phyloP scores from a whole-genome alignment of 1,284 basidiomycete genomes.

The Boletus mariae region DNA sequence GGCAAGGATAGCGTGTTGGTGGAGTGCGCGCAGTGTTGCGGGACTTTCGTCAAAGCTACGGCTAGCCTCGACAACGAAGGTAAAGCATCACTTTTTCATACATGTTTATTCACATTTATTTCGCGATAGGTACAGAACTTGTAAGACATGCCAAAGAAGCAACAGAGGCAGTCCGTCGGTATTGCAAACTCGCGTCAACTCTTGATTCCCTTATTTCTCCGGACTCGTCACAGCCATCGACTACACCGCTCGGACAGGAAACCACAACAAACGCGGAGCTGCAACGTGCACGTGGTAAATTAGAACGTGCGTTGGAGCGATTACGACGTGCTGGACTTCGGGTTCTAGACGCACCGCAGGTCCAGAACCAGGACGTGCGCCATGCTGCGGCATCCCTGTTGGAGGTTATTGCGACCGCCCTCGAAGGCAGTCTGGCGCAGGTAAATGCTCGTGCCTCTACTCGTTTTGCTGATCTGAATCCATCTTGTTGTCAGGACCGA shows the following conservation, averaged over 20 bases:
- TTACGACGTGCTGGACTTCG: conserved; percentile 49
- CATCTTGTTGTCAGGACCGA: conserved; percentile 22
- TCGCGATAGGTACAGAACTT: conserved; percentile 20
- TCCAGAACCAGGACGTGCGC: conserved; percentile 11
- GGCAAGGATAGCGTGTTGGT: conserved; percentile 24
- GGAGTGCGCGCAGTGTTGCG: conserved; percentile 40
- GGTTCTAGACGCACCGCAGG: conserved; percentile 37
- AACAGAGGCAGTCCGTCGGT: conserved; percentile 13
- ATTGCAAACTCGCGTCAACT: conserved; percentile 13
- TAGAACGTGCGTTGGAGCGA: conserved; percentile 57
- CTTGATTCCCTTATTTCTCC: conserved; percentile 12
- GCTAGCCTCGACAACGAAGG: conserved; percentile 28
- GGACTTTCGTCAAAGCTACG: conserved; percentile 42
- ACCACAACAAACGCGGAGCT: conserved; percentile 26
- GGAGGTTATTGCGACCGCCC: conserved; percentile 19
- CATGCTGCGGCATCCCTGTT: conserved; percentile 15
- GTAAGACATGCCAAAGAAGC: conserved; percentile 23
- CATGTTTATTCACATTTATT: not conserved
- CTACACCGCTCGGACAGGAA: not conserved
- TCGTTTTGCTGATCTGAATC: not conserved
- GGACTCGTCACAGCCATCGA: conserved; percentile 1
- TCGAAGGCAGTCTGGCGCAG: conserved; percentile 24
- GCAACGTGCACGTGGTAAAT: conserved; percentile 43
- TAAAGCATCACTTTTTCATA: conserved; percentile 1
- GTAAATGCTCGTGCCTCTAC: conserved; percentile 21